These are phyloP conservation scores for Cardamine resedifolia DNA, from an alignment of 345 rosid genomes.

Conservation along the genomic window DNA sequence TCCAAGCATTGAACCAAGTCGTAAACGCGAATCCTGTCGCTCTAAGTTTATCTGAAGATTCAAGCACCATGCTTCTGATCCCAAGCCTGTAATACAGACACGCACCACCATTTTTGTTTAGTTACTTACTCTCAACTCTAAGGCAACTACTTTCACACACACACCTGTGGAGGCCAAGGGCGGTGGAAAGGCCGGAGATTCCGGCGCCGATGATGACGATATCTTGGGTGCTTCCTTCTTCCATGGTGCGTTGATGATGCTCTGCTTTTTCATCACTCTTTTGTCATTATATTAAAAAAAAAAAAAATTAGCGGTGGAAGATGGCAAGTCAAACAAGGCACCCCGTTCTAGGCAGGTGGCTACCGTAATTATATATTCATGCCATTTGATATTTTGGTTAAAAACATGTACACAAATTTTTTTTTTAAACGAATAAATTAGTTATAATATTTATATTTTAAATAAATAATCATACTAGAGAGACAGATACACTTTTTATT, in stretches of 20 bases:
- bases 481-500: background rate
- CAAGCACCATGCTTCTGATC: slow-evolving; percentile 63
- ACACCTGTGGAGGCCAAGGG: slow-evolving; percentile 66
- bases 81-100: slow-evolving; percentile 53
- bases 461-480: too few species aligned
- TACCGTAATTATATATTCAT: too few species aligned
- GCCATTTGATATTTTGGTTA: too few species aligned
- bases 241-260: slow-evolving; percentile 28
- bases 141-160: background rate
- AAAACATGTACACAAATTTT: too few species aligned
- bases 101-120: slow-evolving; percentile 2
- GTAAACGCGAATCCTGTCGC: slow-evolving; percentile 54
- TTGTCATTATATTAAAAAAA: background rate
- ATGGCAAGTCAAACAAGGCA: slow-evolving; percentile 35
- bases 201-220: slow-evolving; percentile 68
- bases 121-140: slow-evolving; percentile 5
- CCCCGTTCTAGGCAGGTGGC: slow-evolving; percentile 24
- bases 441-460: too few species aligned
- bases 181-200: slow-evolving; percentile 61
- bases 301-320: background rate
- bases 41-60: slow-evolving; percentile 59
- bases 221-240: slow-evolving; percentile 33
- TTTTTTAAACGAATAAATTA: too few species aligned
- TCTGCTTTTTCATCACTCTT: slow-evolving; percentile 8
- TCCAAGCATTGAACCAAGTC: slow-evolving; percentile 69